Evolutionary conservation across 805 yeast species (phyloP), one percentile per base, ranked within the genome.

Genomic region (Kluyveromyces nonfermentans): DNA sequence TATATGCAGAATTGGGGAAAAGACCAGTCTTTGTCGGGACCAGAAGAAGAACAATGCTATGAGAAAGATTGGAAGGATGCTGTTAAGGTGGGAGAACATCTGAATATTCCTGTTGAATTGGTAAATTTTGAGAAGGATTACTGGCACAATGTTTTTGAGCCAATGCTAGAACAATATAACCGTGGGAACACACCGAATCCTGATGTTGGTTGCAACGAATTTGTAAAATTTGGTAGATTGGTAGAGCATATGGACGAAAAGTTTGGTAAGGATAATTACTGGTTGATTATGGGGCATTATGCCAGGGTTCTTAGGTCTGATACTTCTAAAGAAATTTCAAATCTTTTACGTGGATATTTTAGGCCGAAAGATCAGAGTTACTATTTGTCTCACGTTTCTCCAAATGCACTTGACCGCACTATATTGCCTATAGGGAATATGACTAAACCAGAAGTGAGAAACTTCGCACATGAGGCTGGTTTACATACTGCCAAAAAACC

Each of bases 1-100:
- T 90, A 85, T 63, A 93, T 93, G 97, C 84, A 87, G 34, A 93
- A 93, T 65, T 93, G 97, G 97, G 70, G 78, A 1, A 72, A 73
- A 42, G 42, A 55, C 10, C 54, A 53, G 36, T 47, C 58, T 12
- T 10, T 48, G 10, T 49, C 45, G 16, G 50, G 62, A 54, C 68
- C 75, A 0, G 72, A 79, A 4, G 69, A 74, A 44, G 58, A 53
- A 18, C 48, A 54, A 3, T 89, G 97, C 58, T 75, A 85, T 5
- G 97, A 93, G 52, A 69, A 74, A 14, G 97, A 90, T 54, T 87
- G 96, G 96, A 77, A 75, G 47, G 93, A 85, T 46, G 97, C 87
- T 1, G 76, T 77, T 53, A 60, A 61, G 36, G 82, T 85, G 2
- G 80, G 88, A 44, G 49, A 67, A 1, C 74, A 75, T 42, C 53